Conservation (phyloP, 306 rosid genomes). For the Rosa rugosa region DNA sequence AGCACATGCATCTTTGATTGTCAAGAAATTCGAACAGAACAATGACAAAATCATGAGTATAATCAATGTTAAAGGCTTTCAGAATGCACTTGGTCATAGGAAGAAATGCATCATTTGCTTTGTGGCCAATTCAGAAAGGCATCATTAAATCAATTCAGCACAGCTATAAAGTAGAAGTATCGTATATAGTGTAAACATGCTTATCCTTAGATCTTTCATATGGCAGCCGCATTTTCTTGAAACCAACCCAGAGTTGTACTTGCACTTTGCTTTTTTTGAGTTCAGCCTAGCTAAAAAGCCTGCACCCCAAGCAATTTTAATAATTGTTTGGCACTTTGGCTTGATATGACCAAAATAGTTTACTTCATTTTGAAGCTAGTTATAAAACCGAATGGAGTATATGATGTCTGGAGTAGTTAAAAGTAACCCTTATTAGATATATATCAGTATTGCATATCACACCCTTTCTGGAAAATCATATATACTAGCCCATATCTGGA, state of each 20-base stretch:
- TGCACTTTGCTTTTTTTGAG: neutral
- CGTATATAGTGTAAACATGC: neutral
- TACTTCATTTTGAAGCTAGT: constrained; percentile 31
- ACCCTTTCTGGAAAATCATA: constrained; percentile 6
- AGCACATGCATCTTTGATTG: neutral
- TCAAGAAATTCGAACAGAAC: neutral
- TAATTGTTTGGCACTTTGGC: constrained; percentile 25
- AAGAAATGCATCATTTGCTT: constrained; percentile 6
- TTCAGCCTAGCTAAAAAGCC: constrained; percentile 16
- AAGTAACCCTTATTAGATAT: neutral
- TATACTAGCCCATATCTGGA: too few species aligned
- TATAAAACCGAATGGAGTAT: constrained; percentile 4
- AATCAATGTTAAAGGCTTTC: constrained; percentile 6
- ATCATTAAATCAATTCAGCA: constrained; percentile 17
- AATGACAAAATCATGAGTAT: neutral
- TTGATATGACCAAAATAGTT: constrained; percentile 34
- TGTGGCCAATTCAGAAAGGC: too few species aligned
- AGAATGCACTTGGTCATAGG: constrained; percentile 16
- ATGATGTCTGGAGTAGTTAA: constrained; percentile 20
- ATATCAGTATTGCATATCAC: neutral
- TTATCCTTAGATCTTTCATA: constrained; percentile 4
- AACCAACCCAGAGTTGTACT: constrained; percentile 30
- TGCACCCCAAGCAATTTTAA: neutral
- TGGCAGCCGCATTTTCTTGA: constrained; percentile 50
- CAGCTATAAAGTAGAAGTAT: constrained; percentile 6